These are phyloP conservation scores for Lentinula guzmanii DNA, from an alignment of 768 basidiomycete species.

Conservation along the genomic window DNA sequence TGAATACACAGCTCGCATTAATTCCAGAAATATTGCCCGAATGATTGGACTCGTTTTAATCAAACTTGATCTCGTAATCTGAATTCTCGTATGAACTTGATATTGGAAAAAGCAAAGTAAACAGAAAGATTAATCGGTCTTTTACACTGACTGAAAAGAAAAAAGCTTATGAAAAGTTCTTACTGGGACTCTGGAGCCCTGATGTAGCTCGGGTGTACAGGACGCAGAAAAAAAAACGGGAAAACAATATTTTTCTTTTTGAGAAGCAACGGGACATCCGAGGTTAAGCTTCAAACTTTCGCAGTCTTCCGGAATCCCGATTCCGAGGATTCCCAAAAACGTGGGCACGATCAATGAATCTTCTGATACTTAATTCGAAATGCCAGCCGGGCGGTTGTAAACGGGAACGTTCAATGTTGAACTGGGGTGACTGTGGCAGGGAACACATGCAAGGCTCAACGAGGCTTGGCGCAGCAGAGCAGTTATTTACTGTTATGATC, in stretches of 20 bases:
- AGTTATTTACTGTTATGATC: not conserved
- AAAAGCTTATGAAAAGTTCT: no score
- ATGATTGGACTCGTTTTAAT: not conserved
- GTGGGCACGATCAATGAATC: not conserved
- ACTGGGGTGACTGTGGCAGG: no score
- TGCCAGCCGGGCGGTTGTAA: not conserved
- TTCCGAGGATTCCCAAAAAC: not conserved
- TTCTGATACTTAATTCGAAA: not conserved
- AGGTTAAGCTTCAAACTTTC: not conserved
- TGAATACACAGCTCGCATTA: not conserved
- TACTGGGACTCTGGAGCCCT: no score
- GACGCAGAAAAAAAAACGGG: not conserved
- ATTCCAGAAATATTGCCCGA: not conserved
- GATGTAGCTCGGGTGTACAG: no score
- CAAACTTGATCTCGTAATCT: not conserved
- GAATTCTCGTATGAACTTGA: not conserved
- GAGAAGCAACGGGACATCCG: not conserved
- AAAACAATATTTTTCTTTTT: not conserved
- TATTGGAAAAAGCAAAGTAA: not conserved
- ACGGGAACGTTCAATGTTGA: not conserved
- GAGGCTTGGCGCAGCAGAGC: not conserved
- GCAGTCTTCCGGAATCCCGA: not conserved
- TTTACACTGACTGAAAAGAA: no score
- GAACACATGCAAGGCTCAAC: not conserved
- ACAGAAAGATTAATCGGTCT: no score